phyloP scores from a whole-genome alignment of 495 filamentous ascomycete genomes.

The Podospora comata region DNA sequence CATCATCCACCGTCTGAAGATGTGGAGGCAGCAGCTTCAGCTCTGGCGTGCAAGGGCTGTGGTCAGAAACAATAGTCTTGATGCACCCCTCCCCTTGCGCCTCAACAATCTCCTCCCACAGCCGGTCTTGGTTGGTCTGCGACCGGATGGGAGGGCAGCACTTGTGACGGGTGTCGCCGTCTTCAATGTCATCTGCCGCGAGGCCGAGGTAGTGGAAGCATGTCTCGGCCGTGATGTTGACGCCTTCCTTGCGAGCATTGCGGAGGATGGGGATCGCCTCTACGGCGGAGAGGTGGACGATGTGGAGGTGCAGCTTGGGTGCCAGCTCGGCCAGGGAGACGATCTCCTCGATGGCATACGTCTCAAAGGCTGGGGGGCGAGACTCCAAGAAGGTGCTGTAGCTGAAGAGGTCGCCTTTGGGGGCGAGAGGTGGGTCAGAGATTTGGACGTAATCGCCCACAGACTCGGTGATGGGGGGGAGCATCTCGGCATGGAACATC shows the following conservation, averaged over 20 bases:
- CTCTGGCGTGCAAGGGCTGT: conserved; percentile 92
- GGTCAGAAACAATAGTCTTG: conserved; percentile 92
- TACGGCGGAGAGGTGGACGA: conserved; percentile 90
- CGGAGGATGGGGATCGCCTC: conserved; percentile 89
- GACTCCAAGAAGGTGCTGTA: conserved; percentile 93
- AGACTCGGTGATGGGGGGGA: conserved; percentile 79
- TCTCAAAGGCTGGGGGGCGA: conserved; percentile 85
- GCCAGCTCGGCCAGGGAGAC: conserved; percentile 75
- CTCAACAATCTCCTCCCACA: conserved; percentile 78
- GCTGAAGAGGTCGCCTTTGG: conserved; percentile 68
- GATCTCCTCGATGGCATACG: conserved; percentile 84
- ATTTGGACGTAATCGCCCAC: conserved; percentile 74
- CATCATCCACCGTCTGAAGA: conserved; percentile 38
- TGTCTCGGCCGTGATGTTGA: conserved; percentile 94
- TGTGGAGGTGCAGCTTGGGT: conserved; percentile 82
- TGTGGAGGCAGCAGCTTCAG: conserved; percentile 80
- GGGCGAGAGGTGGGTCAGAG: conserved; percentile 69
- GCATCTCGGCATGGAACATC: conserved; percentile 99
- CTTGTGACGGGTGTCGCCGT: conserved; percentile 94
- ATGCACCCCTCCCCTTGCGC: conserved; percentile 66
- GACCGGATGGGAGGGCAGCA: conserved; percentile 95
- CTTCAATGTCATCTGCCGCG: conserved; percentile 76
- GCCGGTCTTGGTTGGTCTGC: conserved; percentile 75
- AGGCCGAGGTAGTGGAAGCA: conserved; percentile 98
- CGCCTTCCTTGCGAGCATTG: conserved; percentile 69